A percentile compares a stretch with the other conserved stretches of the same genome.
phyloP scores from a whole-genome alignment of 768 basidiomycete genomes.

The Tricholoma sp. region DNA sequence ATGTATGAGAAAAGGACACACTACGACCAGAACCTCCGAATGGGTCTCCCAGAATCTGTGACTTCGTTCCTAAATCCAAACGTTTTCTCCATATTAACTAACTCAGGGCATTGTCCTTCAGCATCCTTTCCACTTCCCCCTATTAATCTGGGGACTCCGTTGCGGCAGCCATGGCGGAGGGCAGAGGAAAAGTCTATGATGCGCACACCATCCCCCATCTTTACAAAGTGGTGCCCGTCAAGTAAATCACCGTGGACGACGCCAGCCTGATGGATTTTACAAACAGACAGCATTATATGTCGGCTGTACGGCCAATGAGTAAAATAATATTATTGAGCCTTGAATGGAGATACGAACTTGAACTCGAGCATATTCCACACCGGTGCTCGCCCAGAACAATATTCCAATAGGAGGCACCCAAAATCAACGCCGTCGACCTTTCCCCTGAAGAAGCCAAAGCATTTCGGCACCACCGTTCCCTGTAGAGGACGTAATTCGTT shows the following conservation, averaged over 20 bases:
- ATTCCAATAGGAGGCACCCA: constrained; percentile 33
- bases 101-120: constrained; percentile 15
- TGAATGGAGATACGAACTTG: constrained; percentile 15
- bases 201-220: constrained; percentile 22
- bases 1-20: too few relatives aligned
- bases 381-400: constrained; percentile 20
- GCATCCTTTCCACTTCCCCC: not conserved
- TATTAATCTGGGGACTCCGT: constrained; percentile 2
- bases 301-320: constrained; percentile 18
- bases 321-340: not conserved
- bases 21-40: constrained; percentile 1
- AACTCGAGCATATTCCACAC: constrained; percentile 10
- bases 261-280: constrained; percentile 31
- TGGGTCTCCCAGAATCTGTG: not conserved
- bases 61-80: constrained; percentile 1
- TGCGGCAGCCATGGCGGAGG: constrained; percentile 23
- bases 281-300: constrained; percentile 25
- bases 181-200: constrained; percentile 33
- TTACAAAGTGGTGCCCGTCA: constrained; percentile 26
- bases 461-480: constrained; percentile 32
- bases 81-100: constrained; percentile 15
- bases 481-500: constrained; percentile 28
- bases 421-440: constrained; percentile 20
- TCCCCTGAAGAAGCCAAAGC: constrained; percentile 31
- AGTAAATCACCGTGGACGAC: constrained; percentile 29